Conservation (phyloP, 2,329 filamentous ascomycete genomes). For the Biscogniauxia sp. region DNA sequence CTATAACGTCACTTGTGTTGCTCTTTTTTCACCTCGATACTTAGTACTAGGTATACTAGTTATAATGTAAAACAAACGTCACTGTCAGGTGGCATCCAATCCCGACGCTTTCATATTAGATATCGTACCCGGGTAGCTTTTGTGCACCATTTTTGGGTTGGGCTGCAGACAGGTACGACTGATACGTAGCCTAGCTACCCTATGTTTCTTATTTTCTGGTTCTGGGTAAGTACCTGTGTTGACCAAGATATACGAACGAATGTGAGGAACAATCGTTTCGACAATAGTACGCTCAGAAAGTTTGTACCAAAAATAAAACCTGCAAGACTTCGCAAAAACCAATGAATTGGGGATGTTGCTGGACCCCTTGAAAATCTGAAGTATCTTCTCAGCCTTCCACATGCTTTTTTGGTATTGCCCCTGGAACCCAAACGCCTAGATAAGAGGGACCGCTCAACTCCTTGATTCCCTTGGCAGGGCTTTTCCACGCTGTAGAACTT, state of each 20-base stretch:
- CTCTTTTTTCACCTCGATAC: not conserved
- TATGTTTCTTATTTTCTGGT: not conserved
- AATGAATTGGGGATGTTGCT: not conserved
- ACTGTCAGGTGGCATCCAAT: not conserved
- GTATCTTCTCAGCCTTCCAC: not conserved
- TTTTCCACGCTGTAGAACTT: not conserved
- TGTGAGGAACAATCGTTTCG: not conserved
- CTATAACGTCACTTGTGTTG: not conserved
- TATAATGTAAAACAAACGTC: no score
- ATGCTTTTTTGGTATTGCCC: conserved; percentile 1
- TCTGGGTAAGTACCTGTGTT: no score
- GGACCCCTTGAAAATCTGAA: not conserved
- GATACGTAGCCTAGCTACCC: not conserved
- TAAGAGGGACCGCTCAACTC: not conserved
- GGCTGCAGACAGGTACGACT: not conserved
- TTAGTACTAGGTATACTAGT: no score
- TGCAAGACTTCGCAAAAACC: not conserved
- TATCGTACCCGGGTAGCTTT: not conserved
- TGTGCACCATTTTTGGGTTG: not conserved
- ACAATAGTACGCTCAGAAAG: not conserved
- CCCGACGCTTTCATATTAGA: not conserved
- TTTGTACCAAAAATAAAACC: not conserved
- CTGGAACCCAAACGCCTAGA: not conserved
- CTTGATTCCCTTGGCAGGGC: not conserved
- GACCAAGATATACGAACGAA: not conserved